These are phyloP conservation scores for Populus alba DNA, from an alignment of 345 rosid genomes.

Conservation along the genomic window DNA sequence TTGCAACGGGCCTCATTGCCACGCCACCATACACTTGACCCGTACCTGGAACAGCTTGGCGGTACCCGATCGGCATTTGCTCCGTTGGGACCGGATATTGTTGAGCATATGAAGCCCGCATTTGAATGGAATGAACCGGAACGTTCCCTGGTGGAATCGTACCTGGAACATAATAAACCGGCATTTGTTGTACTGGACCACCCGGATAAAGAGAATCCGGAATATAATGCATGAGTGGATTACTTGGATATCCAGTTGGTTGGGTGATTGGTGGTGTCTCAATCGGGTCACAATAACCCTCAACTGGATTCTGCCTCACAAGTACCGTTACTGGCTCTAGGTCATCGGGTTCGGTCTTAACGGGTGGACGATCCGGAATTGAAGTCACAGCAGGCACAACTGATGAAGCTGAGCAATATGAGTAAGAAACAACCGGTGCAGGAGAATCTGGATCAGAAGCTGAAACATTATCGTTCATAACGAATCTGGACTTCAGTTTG, in stretches of 20 bases:
- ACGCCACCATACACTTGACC: conserved; percentile 59
- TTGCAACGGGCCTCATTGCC: conserved; percentile 39
- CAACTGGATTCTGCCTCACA: conserved; percentile 20
- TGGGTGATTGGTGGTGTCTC: conserved; percentile 40
- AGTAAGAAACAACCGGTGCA: conserved; percentile 62
- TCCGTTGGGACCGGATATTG: conserved; percentile 46
- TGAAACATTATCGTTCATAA: conserved; percentile 51
- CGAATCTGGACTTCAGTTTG: conserved; percentile 40
- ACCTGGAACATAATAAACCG: conserved; percentile 62
- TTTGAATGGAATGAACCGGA: conserved; percentile 18
- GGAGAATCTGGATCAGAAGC: conserved; percentile 90
- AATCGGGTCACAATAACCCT: conserved; percentile 17
- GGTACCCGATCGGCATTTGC: conserved; percentile 70
- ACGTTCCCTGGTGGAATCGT: conserved; percentile 39
- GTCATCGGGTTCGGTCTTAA: conserved; percentile 57
- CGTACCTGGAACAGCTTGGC: conserved; percentile 40
- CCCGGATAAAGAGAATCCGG: conserved; percentile 52
- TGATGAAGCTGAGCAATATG: conserved; percentile 67
- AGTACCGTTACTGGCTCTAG: conserved; percentile 29
- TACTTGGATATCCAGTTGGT: conserved; percentile 41
- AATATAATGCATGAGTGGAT: conserved; percentile 54
- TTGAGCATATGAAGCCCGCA: conserved; percentile 49
- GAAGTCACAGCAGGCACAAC: conserved; percentile 40
- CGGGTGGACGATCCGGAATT: conserved; percentile 70
- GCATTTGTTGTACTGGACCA: conserved; percentile 46